phyloP scores from a whole-genome alignment of 139 green algal species.

The Tetradesmus lagerheimii region DNA sequence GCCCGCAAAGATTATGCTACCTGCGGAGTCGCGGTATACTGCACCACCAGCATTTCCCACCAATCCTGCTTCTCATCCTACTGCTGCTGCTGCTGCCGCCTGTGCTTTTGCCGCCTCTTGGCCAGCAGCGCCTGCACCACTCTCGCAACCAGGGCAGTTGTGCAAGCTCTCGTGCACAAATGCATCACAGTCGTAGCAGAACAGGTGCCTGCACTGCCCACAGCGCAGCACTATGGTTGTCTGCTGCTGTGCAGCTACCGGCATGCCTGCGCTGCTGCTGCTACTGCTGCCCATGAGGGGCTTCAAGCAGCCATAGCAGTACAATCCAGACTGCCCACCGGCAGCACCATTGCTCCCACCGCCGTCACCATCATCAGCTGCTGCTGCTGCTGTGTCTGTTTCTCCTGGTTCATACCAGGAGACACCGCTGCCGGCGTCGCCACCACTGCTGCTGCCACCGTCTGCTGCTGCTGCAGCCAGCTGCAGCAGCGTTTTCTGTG shows the following conservation, averaged over 20 bases:
- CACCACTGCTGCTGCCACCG: not conserved
- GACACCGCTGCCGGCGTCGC: not conserved
- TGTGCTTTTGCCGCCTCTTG: not conserved
- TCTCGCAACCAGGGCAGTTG: constrained; percentile 96
- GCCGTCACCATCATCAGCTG: not conserved
- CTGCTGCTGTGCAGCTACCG: not conserved
- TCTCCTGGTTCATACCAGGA: not conserved
- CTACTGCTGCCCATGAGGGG: constrained; percentile 37
- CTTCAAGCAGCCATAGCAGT: constrained; percentile 75
- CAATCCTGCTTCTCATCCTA: too few relatives aligned
- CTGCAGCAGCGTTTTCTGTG: not conserved
- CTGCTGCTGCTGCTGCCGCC: not conserved
- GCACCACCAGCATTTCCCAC: not conserved
- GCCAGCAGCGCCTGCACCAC: not conserved
- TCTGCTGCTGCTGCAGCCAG: constrained; percentile 28
- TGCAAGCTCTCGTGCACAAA: constrained; percentile 95
- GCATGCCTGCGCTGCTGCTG: not conserved
- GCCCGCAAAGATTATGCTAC: not conserved
- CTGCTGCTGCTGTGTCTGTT: not conserved
- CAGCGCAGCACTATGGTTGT: constrained; percentile 75
- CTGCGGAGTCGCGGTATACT: not conserved
- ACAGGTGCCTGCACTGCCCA: constrained; percentile 79
- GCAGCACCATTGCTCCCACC: not conserved
- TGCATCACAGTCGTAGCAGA: constrained; percentile 96
- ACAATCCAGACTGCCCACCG: not conserved